A percentile compares a stretch with the other conserved stretches of the same genome.
Conservation (phyloP, 108 stramenopile genomes). For the Parietichytrium sp. region DNA sequence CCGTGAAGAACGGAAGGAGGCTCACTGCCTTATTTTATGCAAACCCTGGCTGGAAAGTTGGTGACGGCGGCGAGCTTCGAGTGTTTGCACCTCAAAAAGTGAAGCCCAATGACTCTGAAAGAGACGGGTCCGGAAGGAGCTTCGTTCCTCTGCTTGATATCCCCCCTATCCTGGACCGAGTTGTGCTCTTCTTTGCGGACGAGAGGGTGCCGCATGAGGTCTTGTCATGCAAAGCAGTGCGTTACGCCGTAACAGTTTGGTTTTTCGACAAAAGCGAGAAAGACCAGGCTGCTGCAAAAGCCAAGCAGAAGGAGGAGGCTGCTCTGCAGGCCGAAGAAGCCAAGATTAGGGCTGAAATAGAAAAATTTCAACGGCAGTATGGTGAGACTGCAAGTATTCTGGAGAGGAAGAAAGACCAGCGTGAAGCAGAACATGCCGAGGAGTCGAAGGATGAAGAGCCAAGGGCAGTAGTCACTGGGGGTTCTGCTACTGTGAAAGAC, state of each 20-base stretch:
- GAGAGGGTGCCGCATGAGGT: conserved; percentile 13
- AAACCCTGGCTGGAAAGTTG: neutral
- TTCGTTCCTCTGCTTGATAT: neutral
- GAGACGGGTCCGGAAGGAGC: neutral
- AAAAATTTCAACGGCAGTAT: neutral
- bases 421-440: neutral
- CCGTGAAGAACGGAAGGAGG: neutral
- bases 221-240: neutral
- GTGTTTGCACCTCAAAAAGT: conserved; percentile 31
- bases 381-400: neutral
- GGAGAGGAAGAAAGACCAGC: neutral
- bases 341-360: neutral
- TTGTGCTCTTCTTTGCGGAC: conserved; percentile 21
- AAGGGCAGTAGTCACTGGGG: too few species aligned
- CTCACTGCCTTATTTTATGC: conserved; percentile 33
- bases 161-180: neutral
- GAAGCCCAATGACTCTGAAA: neutral
- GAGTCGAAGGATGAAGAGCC: conserved; percentile 27
- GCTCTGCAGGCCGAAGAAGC: neutral
- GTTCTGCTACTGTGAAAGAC: too few species aligned
- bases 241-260: conserved; percentile 28
- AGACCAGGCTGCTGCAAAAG: neutral
- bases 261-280: conserved; percentile 25
- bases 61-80: conserved; percentile 10
- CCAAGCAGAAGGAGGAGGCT: neutral